phyloP scores from a whole-genome alignment of 1,284 basidiomycete species.

The Pseudozyma sp. region DNA sequence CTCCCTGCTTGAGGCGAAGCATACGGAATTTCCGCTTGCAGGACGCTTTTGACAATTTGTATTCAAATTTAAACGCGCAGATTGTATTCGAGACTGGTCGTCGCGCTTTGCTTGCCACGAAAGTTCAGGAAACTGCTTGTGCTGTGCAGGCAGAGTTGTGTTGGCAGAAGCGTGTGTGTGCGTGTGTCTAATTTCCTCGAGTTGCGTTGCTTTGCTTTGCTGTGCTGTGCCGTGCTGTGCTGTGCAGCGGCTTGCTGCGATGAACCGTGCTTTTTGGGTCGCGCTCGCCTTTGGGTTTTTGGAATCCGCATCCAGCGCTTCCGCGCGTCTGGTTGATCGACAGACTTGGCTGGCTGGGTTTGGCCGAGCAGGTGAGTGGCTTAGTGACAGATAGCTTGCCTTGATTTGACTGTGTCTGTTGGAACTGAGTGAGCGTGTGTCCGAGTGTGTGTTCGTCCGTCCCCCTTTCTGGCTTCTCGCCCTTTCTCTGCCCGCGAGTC shows the following conservation, averaged over 20 bases:
- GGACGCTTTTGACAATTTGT: no score
- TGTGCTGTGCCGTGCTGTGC: constrained; percentile 14
- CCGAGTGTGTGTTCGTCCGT: constrained; percentile 1
- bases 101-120: no score
- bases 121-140: no score
- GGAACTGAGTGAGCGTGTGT: constrained; percentile 1
- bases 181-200: no score
- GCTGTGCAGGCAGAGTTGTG: no score
- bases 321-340: not conserved
- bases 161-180: no score
- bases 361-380: not conserved
- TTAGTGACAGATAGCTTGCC: constrained; percentile 1
- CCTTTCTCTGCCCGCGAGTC: constrained; percentile 4
- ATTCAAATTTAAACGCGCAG: no score
- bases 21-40: no score
- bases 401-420: not conserved
- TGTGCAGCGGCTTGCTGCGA: not conserved
- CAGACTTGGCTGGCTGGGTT: not conserved
- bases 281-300: not conserved
- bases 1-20: no score
- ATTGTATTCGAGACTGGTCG: no score
- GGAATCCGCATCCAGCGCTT: constrained; percentile 9
- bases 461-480: constrained; percentile 5
- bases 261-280: constrained; percentile 15
- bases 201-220: not conserved